A percentile compares a stretch with the other conserved stretches of the same genome.
Evolutionary conservation across 2,329 filamentous ascomycete genomes (phyloP).

Genomic region (Blumeriella jaapii): DNA sequence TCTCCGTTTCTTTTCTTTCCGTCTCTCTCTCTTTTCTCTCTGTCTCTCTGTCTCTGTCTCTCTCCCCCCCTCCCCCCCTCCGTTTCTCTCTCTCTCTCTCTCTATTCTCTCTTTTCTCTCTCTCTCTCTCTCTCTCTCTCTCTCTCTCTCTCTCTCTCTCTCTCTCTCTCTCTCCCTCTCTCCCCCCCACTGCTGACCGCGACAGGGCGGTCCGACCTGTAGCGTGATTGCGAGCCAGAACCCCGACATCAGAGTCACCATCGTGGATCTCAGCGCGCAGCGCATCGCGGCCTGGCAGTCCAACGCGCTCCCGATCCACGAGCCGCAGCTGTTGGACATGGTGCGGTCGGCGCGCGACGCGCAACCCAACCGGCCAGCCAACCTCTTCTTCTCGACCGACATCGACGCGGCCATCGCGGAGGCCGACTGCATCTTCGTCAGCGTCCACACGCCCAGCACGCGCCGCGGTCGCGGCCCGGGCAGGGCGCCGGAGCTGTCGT

Average conservation of each 20-base stretch:
- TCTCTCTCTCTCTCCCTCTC: too few species aligned
- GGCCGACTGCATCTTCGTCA: conserved; percentile 61
- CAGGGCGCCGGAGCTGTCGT: conserved; percentile 56
- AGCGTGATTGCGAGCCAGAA: conserved; percentile 63
- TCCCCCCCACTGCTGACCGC: background rate
- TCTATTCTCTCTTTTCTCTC: too few species aligned
- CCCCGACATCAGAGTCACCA: conserved; percentile 55
- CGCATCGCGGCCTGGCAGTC: conserved; percentile 65
- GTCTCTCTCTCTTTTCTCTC: too few species aligned
- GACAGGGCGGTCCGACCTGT: conserved; percentile 55
- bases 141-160: too few species aligned
- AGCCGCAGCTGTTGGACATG: conserved; percentile 58
- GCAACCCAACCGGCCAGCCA: conserved; percentile 29
- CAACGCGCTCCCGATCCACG: conserved; percentile 58
- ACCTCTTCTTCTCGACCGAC: conserved; percentile 62
- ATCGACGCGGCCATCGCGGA: conserved; percentile 47
- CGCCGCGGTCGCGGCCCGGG: conserved; percentile 55
- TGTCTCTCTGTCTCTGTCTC: too few species aligned
- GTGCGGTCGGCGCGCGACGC: conserved; percentile 48
- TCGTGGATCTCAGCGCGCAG: conserved; percentile 55
- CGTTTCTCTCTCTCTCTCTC: too few species aligned
- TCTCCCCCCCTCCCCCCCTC: too few species aligned
- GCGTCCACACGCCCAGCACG: conserved; percentile 75
- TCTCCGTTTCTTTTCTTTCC: too few species aligned
- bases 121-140: too few species aligned